phyloP scores from a whole-genome alignment of 768 basidiomycete genomes.

The Mycena maculata region DNA sequence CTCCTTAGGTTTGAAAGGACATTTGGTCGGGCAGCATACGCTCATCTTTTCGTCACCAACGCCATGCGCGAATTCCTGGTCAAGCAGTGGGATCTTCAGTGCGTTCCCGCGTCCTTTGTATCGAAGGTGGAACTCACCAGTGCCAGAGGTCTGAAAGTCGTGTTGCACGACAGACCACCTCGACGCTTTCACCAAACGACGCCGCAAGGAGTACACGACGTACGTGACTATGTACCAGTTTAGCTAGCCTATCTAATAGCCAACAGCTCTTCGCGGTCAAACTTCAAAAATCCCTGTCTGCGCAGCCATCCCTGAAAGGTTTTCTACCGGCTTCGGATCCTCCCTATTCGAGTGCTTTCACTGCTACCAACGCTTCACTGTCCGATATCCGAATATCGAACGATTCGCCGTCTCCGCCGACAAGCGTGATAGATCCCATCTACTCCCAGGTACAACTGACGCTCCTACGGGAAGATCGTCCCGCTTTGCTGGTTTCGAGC shows the following conservation, averaged over 20 bases:
- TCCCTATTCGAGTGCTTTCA: slow-evolving; percentile 74
- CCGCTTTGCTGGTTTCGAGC: slow-evolving; percentile 89
- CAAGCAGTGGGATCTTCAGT: slow-evolving; percentile 83
- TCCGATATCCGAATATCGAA: slow-evolving; percentile 28
- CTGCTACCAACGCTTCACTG: slow-evolving; percentile 51
- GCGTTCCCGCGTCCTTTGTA: slow-evolving; percentile 42
- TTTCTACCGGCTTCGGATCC: slow-evolving; percentile 65
- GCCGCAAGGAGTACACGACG: slow-evolving; percentile 81
- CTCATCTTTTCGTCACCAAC: slow-evolving; percentile 92
- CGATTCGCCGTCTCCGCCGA: slow-evolving; percentile 37
- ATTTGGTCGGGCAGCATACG: slow-evolving; percentile 86
- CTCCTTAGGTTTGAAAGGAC: slow-evolving; percentile 78
- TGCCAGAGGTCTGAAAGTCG: slow-evolving; percentile 77
- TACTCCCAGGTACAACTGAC: slow-evolving; percentile 55
- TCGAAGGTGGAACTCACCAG: neutral
- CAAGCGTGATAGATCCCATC: slow-evolving; percentile 42
- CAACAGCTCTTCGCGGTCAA: slow-evolving; percentile 61
- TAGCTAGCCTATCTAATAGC: neutral
- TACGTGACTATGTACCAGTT: slow-evolving; percentile 43
- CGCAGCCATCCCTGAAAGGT: slow-evolving; percentile 48
- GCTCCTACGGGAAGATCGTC: slow-evolving; percentile 73
- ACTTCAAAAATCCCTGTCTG: slow-evolving; percentile 52
- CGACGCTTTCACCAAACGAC: slow-evolving; percentile 80
- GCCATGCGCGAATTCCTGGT: slow-evolving; percentile 84
- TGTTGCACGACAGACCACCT: slow-evolving; percentile 93